Percentiles rank a stretch among this genome's conserved stretches.
phyloP scores from a whole-genome alignment of 2,329 filamentous ascomycete species.

The Fusarium multiceps region DNA sequence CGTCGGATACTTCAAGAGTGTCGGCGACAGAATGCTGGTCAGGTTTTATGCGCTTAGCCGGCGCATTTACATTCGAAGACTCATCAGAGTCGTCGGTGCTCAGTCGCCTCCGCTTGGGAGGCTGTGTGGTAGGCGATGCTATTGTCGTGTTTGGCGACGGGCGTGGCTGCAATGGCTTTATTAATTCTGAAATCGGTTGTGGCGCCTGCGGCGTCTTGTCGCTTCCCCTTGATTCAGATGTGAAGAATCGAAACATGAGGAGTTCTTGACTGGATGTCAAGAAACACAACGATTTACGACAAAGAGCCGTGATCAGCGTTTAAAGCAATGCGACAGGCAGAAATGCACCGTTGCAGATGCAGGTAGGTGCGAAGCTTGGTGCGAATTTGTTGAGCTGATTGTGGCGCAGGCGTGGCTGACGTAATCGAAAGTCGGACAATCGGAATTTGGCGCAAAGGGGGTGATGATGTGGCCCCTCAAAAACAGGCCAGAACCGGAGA shows the following conservation, averaged over 20 bases:
- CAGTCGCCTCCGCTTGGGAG: slow-evolving; percentile 56
- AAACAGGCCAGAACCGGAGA: slow-evolving; percentile 44
- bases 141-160: slow-evolving; percentile 47
- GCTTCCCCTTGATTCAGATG: slow-evolving; percentile 67
- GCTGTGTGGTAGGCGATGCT: slow-evolving; percentile 42
- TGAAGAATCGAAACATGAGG: slow-evolving; percentile 73
- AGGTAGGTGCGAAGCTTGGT: slow-evolving; percentile 24
- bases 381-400: slow-evolving; percentile 14
- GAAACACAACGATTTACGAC: slow-evolving; percentile 32
- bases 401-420: slow-evolving; percentile 48
- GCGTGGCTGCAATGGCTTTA: slow-evolving; percentile 49
- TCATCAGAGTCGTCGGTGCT: slow-evolving; percentile 49
- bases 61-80: slow-evolving; percentile 39
- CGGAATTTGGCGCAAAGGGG: slow-evolving; percentile 46
- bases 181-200: slow-evolving; percentile 53
- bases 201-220: slow-evolving; percentile 61
- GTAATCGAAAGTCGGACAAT: slow-evolving; percentile 49
- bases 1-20: slow-evolving; percentile 34
- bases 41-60: slow-evolving; percentile 58
- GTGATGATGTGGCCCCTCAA: slow-evolving; percentile 51
- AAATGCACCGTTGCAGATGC: slow-evolving; percentile 11
- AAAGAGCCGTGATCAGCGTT: slow-evolving; percentile 27
- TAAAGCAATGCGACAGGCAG: slow-evolving; percentile 39
- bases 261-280: slow-evolving; percentile 50
- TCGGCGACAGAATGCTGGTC: slow-evolving; percentile 45